Conservation (phyloP, 768 basidiomycete species). For the Ramaria rubella region DNA sequence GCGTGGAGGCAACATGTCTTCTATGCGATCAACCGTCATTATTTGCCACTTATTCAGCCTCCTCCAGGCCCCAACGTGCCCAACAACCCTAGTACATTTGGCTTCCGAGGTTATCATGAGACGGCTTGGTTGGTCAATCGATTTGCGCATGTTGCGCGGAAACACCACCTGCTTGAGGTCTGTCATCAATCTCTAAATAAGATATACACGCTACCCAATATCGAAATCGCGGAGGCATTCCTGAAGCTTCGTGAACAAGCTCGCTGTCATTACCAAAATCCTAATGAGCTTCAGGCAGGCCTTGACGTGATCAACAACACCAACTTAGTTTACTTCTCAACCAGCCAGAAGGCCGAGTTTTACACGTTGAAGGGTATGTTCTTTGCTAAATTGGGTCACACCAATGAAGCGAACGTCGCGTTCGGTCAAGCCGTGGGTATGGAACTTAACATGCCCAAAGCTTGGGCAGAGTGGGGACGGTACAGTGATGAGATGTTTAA, state of each 20-base stretch:
- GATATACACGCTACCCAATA: conserved; percentile 98
- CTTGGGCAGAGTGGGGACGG: conserved; percentile 98
- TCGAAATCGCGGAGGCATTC: conserved; percentile 99
- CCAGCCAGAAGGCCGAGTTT: conserved; percentile 93
- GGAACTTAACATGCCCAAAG: conserved; percentile 91
- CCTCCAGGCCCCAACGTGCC: conserved; percentile 31
- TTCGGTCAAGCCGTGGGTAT: conserved; percentile 95
- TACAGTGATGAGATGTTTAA: conserved; percentile 93
- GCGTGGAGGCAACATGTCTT: conserved; percentile 99
- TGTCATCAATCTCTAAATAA: conserved; percentile 92
- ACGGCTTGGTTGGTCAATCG: conserved; percentile 99
- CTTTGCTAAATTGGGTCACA: conserved; percentile 76
- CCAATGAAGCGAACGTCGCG: conserved; percentile 84
- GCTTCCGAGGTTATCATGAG: conserved; percentile 96
- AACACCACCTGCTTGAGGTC: conserved; percentile 93
- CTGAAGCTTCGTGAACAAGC: conserved; percentile 98
- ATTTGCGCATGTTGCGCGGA: conserved; percentile 96
- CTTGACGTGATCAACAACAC: conserved; percentile 99
- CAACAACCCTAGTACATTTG: conserved; percentile 70
- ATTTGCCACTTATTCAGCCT: conserved; percentile 75
- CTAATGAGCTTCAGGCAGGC: conserved; percentile 87
- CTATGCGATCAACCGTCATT: conserved; percentile 91
- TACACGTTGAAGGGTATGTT: conserved; percentile 99
- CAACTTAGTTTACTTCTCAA: conserved; percentile 96
- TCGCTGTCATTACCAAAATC: conserved; percentile 94